Percentiles rank a stretch among this genome's conserved stretches.
Conservation (phyloP, 108 stramenopile genomes). For the Mayamaea pseudoterrestris region DNA sequence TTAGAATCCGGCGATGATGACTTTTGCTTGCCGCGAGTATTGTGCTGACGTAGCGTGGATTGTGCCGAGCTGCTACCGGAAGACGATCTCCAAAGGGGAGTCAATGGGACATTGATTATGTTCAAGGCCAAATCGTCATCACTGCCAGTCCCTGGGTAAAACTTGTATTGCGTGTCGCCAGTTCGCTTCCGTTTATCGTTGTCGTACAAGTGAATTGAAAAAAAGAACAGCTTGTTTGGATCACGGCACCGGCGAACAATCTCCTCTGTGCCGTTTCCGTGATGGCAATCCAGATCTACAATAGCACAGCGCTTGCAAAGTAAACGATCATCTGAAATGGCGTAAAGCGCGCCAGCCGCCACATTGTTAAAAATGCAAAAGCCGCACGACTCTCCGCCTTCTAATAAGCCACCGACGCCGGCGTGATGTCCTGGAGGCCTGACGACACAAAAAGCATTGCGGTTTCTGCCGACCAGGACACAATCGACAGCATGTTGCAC, state of each 20-base stretch:
- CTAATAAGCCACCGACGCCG: slow-evolving; percentile 78
- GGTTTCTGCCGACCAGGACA: slow-evolving; percentile 70
- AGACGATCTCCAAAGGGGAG: slow-evolving; percentile 81
- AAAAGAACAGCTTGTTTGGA: slow-evolving; percentile 84
- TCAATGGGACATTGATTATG: slow-evolving; percentile 91
- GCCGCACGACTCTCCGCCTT: slow-evolving; percentile 89
- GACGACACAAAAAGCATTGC: slow-evolving; percentile 93
- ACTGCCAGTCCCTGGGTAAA: slow-evolving; percentile 91
- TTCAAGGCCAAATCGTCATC: slow-evolving; percentile 83
- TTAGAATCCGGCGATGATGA: slow-evolving; percentile 9
- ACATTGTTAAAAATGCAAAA: slow-evolving; percentile 99
- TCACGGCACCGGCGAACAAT: slow-evolving; percentile 82
- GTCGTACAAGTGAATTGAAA: slow-evolving; percentile 89
- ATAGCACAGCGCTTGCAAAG: slow-evolving; percentile 85
- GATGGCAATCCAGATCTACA: slow-evolving; percentile 96
- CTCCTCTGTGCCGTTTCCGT: slow-evolving; percentile 98
- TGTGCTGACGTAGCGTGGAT: slow-evolving; percentile 20
- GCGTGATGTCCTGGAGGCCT: slow-evolving; percentile 99
- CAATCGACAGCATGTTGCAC: slow-evolving; percentile 90
- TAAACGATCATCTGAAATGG: slow-evolving; percentile 69
- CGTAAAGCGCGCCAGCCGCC: slow-evolving; percentile 95
- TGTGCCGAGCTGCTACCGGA: slow-evolving; percentile 11
- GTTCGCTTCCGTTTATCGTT: slow-evolving; percentile 52
- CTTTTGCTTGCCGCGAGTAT: slow-evolving; percentile 34
- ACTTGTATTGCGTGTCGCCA: slow-evolving; percentile 59